Percentiles rank a stretch among this genome's conserved stretches.
Conservation (phyloP, 2,329 filamentous ascomycete species). For the Cadophora sp. region DNA sequence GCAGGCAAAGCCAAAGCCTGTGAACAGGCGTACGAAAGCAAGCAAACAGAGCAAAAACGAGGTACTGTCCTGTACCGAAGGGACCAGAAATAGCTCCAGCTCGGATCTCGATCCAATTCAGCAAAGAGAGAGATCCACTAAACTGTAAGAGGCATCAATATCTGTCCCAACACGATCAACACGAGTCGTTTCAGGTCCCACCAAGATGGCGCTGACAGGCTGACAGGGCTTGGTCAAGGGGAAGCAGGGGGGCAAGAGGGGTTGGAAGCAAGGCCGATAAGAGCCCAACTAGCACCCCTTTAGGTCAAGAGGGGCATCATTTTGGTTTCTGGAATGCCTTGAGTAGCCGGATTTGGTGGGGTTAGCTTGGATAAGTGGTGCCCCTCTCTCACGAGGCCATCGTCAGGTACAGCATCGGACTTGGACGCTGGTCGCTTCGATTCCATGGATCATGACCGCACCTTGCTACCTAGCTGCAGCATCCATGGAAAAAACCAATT, state of each 20-base stretch:
- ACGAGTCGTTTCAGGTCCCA: constrained; percentile 16
- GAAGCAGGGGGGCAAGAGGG: too few species aligned
- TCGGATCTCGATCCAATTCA: background rate
- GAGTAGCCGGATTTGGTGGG: constrained; percentile 12
- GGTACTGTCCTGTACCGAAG: too few species aligned
- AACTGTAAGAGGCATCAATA: background rate
- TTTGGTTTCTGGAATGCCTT: constrained; percentile 11
- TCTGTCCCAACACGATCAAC: background rate
- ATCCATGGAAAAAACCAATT: constrained; percentile 1
- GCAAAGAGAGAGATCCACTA: background rate
- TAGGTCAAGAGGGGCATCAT: background rate
- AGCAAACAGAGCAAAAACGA: constrained; percentile 5
- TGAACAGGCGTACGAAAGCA: background rate
- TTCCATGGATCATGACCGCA: background rate
- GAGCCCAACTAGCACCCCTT: constrained; percentile 3
- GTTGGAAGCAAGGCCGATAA: background rate
- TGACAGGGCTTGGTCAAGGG: constrained; percentile 6
- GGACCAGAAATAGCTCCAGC: background rate
- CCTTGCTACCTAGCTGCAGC: constrained; percentile 2
- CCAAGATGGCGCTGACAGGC: background rate
- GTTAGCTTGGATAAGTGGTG: background rate
- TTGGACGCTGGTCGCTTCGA: background rate
- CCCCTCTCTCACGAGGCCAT: constrained; percentile 1
- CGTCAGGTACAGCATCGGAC: background rate
- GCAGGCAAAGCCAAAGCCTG: background rate